A percentile compares a stretch with the other conserved stretches of the same genome.
phyloP scores from a whole-genome alignment of 495 filamentous ascomycete species.

The Xylaria scruposa region DNA sequence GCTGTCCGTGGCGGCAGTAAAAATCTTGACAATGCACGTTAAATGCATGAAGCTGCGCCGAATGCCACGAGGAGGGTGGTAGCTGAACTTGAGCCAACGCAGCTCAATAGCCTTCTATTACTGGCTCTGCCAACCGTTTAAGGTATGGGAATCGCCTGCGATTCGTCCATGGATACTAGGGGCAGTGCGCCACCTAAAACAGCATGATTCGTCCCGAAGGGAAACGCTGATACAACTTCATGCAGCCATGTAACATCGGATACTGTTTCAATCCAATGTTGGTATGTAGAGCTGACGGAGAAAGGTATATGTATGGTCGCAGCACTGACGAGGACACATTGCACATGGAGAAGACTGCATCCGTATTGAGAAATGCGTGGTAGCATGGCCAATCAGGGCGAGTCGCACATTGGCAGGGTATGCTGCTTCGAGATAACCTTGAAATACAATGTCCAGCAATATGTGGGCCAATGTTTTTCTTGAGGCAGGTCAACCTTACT shows the following conservation, averaged over 20 bases:
- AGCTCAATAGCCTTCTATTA: slow-evolving; percentile 6
- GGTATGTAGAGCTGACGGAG: slow-evolving; percentile 12
- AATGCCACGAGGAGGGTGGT: slow-evolving; percentile 15
- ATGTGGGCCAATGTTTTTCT: not conserved
- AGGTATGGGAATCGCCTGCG: not conserved
- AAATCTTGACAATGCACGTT: slow-evolving; percentile 11
- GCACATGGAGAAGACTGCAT: slow-evolving; percentile 7
- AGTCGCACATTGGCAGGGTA: slow-evolving; percentile 1
- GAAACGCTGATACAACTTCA: slow-evolving; percentile 20
- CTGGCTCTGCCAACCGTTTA: slow-evolving; percentile 1
- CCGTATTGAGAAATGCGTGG: not conserved
- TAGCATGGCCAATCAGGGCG: slow-evolving; percentile 13
- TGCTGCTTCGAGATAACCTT: slow-evolving; percentile 15
- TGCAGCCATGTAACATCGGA: slow-evolving; percentile 27
- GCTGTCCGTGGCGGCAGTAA: not conserved
- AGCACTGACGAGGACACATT: slow-evolving; percentile 8
- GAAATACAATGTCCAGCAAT: not conserved
- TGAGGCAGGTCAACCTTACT: not conserved
- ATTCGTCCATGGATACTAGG: slow-evolving; percentile 11
- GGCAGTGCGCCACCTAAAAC: slow-evolving; percentile 18
- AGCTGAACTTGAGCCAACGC: slow-evolving; percentile 1
- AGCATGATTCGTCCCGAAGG: slow-evolving; percentile 21
- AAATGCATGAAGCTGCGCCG: slow-evolving; percentile 12
- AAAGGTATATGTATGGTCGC: slow-evolving; percentile 11
- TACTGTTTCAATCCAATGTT: slow-evolving; percentile 17